A percentile compares a stretch with the other conserved stretches of the same genome.
Conservation (phyloP, 176 grass and related monocot genomes). For the Aegilops tauschii region DNA sequence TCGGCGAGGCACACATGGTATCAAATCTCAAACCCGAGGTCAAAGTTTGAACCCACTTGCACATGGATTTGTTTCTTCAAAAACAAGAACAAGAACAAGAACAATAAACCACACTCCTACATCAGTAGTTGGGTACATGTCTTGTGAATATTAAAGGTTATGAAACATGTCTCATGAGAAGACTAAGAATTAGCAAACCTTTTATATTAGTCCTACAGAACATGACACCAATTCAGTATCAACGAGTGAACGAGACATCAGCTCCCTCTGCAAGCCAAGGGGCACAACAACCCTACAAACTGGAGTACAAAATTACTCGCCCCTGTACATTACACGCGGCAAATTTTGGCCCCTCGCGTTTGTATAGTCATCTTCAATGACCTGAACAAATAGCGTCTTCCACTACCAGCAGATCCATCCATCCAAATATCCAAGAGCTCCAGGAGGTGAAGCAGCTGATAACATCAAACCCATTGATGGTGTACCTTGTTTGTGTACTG, state of each 20-base stretch:
- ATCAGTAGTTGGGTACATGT: no score
- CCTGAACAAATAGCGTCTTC: background rate
- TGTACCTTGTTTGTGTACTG: background rate
- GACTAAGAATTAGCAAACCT: background rate
- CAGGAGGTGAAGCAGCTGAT: slow-evolving; percentile 2
- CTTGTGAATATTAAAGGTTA: no score
- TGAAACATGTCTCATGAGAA: no score
- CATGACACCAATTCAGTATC: background rate
- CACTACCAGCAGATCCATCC: background rate
- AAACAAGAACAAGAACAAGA: background rate
- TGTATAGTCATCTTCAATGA: slow-evolving; percentile 4
- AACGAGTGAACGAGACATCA: background rate
- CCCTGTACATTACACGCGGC: slow-evolving; percentile 20
- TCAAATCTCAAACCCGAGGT: background rate
- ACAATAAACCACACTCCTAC: no score
- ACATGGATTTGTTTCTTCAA: background rate
- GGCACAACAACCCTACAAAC: background rate
- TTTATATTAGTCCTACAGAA: background rate
- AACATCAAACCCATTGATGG: background rate
- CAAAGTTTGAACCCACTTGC: background rate
- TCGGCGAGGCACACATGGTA: no score
- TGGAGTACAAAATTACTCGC: background rate
- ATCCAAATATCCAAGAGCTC: background rate
- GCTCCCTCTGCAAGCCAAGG: background rate
- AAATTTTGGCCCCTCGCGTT: background rate